Evolutionary conservation across 2,329 filamentous ascomycete genomes (phyloP).

Genomic region (Pseudogymnoascus sp.): DNA sequence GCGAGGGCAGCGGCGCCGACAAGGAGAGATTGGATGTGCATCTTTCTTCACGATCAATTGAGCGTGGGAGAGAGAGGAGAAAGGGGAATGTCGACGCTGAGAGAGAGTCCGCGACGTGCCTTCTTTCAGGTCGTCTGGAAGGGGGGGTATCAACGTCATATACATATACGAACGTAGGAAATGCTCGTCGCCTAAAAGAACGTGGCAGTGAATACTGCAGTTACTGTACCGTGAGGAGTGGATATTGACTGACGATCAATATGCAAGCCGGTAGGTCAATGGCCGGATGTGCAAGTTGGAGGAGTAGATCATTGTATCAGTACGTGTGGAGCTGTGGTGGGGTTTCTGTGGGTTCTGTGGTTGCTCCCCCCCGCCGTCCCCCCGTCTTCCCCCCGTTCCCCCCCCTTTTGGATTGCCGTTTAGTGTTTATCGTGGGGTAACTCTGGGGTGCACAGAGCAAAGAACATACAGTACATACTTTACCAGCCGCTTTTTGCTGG

Average conservation of each 20-base stretch:
- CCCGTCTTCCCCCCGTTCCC: neutral
- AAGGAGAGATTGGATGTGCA: conserved; percentile 1
- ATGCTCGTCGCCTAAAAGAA: neutral
- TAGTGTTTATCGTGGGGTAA: neutral
- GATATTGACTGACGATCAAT: neutral
- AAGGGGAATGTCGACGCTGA: conserved; percentile 3
- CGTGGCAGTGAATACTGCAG: conserved; percentile 3
- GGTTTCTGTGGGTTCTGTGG: neutral
- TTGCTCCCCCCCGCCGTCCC: neutral
- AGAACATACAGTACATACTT: neutral
- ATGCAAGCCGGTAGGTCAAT: neutral
- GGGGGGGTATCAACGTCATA: neutral
- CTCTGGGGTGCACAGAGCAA: neutral
- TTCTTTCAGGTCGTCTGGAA: neutral
- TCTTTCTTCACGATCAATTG: neutral
- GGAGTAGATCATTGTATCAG: neutral
- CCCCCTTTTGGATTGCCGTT: neutral
- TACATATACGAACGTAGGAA: neutral
- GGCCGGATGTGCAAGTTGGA: neutral
- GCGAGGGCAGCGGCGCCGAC: conserved; percentile 2
- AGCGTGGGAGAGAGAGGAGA: neutral
- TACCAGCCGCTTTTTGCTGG: neutral
- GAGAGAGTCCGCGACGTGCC: neutral
- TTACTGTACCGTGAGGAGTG: neutral
- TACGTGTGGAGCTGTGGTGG: conserved; percentile 1